Percentiles rank a stretch among this genome's conserved stretches.
Evolutionary conservation across 2,329 filamentous ascomycete genomes (phyloP).

Genomic region (Sporothrix luriei): DNA sequence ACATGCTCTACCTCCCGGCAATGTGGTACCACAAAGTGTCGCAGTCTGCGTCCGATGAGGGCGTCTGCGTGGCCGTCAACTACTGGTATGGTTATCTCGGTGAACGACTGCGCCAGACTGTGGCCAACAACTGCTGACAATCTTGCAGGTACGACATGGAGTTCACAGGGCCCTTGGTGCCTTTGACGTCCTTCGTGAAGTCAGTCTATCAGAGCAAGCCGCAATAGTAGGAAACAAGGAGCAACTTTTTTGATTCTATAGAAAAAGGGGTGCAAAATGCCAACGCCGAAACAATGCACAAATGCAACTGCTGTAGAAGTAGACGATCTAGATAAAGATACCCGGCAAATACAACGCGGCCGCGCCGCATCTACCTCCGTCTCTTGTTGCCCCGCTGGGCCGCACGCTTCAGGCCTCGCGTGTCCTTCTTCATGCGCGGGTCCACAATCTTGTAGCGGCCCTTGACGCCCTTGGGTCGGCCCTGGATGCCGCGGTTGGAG

Average conservation of each 20-base stretch:
- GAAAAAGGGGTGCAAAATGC: conserved; percentile 14
- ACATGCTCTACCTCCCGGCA: conserved; percentile 80
- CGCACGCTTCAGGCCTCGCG: conserved; percentile 78
- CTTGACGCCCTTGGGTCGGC: conserved; percentile 82
- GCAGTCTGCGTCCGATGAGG: conserved; percentile 68
- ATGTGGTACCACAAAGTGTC: conserved; percentile 87
- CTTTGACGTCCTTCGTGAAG: conserved; percentile 59
- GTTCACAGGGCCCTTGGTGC: conserved; percentile 69
- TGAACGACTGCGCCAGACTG: not conserved
- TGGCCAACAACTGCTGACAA: not conserved
- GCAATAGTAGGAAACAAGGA: not conserved
- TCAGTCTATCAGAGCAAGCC: conserved; percentile 37
- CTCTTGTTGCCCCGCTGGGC: conserved; percentile 63
- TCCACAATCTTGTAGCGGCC: conserved; percentile 98
- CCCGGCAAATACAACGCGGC: not conserved
- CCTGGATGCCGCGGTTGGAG: conserved; percentile 79
- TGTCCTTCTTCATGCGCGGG: conserved; percentile 93
- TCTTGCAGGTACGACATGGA: conserved; percentile 73
- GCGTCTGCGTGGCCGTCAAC: conserved; percentile 76
- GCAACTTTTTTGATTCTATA: conserved; percentile 5
- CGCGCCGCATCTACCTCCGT: conserved; percentile 17
- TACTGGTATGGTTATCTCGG: conserved; percentile 62
- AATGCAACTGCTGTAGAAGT: conserved; percentile 2
- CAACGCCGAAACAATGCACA: conserved; percentile 27
- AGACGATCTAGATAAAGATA: conserved; percentile 6